phyloP scores from a whole-genome alignment of 2,329 filamentous ascomycete genomes.

The Phialemoniopsis sp. region DNA sequence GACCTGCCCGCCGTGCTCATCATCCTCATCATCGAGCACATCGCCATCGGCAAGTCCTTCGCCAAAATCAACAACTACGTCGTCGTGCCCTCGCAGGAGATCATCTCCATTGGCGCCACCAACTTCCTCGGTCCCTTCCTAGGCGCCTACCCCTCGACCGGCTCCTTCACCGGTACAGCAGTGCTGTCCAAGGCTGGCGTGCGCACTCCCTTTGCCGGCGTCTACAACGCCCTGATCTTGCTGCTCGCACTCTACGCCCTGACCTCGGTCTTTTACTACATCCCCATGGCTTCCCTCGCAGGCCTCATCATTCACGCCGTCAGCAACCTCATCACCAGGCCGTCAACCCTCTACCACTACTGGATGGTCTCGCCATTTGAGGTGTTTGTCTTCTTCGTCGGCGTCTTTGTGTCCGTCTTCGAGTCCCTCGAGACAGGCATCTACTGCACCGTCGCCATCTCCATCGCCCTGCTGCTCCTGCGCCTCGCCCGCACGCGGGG shows the following conservation, averaged over 20 bases:
- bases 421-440: slow-evolving; percentile 45
- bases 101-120: slow-evolving; percentile 88
- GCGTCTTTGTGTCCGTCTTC: slow-evolving; percentile 24
- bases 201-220: slow-evolving; percentile 82
- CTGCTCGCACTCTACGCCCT: slow-evolving; percentile 87
- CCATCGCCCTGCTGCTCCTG: slow-evolving; percentile 35
- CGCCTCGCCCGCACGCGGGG: slow-evolving; percentile 42
- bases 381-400: slow-evolving; percentile 8
- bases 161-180: slow-evolving; percentile 92
- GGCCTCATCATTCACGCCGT: slow-evolving; percentile 96
- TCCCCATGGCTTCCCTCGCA: slow-evolving; percentile 74
- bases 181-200: slow-evolving; percentile 98
- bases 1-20: slow-evolving; percentile 84
- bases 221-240: slow-evolving; percentile 82
- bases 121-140: slow-evolving; percentile 91
- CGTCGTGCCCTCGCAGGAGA: slow-evolving; percentile 92
- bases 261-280: slow-evolving; percentile 88
- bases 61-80: slow-evolving; percentile 94
- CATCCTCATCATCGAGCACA: slow-evolving; percentile 94
- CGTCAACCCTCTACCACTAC: slow-evolving; percentile 5
- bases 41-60: slow-evolving; percentile 95
- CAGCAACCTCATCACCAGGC: slow-evolving; percentile 48
- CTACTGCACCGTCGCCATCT: slow-evolving; percentile 41
- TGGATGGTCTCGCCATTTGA: slow-evolving; percentile 46
- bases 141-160: slow-evolving; percentile 87